Conservation (phyloP, 306 rosid genomes). For the Casuarina cunninghamiana region DNA sequence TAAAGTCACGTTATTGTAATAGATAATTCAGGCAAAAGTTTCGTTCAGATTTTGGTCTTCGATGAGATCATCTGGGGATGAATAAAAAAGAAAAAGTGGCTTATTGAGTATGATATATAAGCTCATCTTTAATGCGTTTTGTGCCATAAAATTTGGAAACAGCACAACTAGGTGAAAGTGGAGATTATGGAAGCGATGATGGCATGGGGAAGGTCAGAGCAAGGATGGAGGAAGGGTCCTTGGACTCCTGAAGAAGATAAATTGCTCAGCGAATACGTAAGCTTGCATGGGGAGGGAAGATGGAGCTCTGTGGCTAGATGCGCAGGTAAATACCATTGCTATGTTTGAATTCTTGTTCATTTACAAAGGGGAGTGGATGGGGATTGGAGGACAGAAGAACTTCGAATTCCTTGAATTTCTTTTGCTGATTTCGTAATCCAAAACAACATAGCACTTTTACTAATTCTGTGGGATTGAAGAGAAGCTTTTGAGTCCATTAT, state of each 20-base stretch:
- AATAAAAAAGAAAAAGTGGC: slow-evolving; percentile 20
- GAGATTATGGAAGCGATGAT: slow-evolving; percentile 25
- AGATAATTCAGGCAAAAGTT: slow-evolving; percentile 26
- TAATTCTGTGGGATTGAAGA: not conserved
- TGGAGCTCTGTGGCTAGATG: slow-evolving; percentile 57
- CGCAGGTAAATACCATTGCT: slow-evolving; percentile 40
- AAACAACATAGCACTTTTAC: no score
- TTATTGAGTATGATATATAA: slow-evolving; percentile 6
- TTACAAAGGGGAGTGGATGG: not conserved
- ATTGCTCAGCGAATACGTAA: slow-evolving; percentile 51
- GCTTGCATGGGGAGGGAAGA: slow-evolving; percentile 54
- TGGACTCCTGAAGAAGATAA: slow-evolving; percentile 79
- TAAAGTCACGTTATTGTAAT: slow-evolving; percentile 13
- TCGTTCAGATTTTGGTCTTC: slow-evolving; percentile 23
- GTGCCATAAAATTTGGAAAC: slow-evolving; percentile 30
- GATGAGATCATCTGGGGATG: slow-evolving; percentile 14
- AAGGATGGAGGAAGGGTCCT: slow-evolving; percentile 73
- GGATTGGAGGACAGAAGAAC: not conserved
- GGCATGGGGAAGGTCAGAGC: slow-evolving; percentile 28
- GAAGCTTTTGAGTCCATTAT: not conserved
- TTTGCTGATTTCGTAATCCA: not conserved
- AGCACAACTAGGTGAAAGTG: not conserved
- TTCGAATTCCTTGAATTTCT: not conserved
- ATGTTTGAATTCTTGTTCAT: not conserved
- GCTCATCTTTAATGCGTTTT: not conserved